Base-by-base conservation (phyloP, 805 yeast species). In the Saccharomycopsis schoenii region DNA sequence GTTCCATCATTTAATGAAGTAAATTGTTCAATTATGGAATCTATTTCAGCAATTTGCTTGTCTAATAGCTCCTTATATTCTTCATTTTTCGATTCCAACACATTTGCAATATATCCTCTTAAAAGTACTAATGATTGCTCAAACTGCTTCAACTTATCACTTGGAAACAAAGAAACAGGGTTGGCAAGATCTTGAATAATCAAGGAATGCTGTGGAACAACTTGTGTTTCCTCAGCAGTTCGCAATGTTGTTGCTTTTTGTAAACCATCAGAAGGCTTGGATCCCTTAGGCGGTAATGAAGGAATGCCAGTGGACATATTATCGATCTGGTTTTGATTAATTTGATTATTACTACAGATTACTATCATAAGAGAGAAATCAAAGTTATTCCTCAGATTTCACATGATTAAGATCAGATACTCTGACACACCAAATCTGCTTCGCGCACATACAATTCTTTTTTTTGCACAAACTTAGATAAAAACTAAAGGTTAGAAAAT, bases 121-220 rank as follows among this genome's bases (percentile, higher is more conserved):
- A 62, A 29, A 14, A 62, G 50, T 9, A n/a, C 43, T 25, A 54
- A 19, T 6, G 55, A 34, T 6, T 34, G 25, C 40, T 47, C 34
- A 42, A 62, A 62, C 37, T 62, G 62, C 25, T 39, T 36, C 37
- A 62, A 58, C 41, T 59, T 62, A 2, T 37, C 43, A 34, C 29
- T 41, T 14, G 65, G 65, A 34, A 62, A 47, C 15, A 47, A 47
- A 21, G 58, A 15, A 41, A 55, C 39, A 41, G 25, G n/a, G 58
- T 21, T n/a, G 60, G 17, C n/a, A 41, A 25, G 24, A 19, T 34
- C 43, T 60, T 47, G 52, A 12, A 47, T 21, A 47, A 21, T 5
- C 34, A 51, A 14, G 58, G 58, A n/a, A 15, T n/a, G 10, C 47
- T 54, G 41, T 40, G 50, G 2, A 58, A 19, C 24, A 40, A 24